These are phyloP conservation scores for Hypomyces rosellus DNA, from an alignment of 2,329 filamentous ascomycete species.

Conservation along the genomic window DNA sequence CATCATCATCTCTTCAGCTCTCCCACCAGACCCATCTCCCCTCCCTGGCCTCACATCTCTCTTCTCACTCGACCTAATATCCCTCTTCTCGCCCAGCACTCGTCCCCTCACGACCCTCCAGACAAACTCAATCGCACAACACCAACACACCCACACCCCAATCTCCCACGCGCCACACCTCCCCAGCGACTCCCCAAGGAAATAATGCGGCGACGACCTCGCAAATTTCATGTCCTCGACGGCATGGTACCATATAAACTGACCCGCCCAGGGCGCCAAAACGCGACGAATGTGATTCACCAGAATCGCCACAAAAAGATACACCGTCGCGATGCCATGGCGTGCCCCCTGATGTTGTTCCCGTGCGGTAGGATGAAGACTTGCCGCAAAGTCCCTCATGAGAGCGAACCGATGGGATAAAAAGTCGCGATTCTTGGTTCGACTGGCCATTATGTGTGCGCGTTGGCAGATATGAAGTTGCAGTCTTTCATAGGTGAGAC, in stretches of 20 bases:
- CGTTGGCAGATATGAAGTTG: no score
- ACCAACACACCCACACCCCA: slow-evolving; percentile 2
- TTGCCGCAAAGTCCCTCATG: no score
- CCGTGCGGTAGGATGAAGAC: no score
- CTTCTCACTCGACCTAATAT: no score
- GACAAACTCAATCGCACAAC: not conserved
- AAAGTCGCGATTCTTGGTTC: no score
- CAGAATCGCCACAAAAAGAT: slow-evolving; percentile 29
- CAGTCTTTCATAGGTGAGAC: no score
- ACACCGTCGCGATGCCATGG: slow-evolving; percentile 3
- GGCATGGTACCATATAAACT: slow-evolving; percentile 25
- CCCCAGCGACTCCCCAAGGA: slow-evolving; percentile 23
- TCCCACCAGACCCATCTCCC: not conserved
- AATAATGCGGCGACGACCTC: slow-evolving; percentile 28
- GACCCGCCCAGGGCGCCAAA: slow-evolving; percentile 24
- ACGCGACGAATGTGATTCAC: slow-evolving; percentile 33
- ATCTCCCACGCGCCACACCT: slow-evolving; percentile 7
- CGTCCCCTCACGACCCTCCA: not conserved
- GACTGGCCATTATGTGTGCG: no score
- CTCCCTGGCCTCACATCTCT: not conserved
- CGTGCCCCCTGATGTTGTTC: no score
- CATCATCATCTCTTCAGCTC: not conserved
- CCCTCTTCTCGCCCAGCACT: not conserved
- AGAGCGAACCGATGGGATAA: no score
- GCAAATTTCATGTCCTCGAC: slow-evolving; percentile 31